These are phyloP conservation scores for Penicillium canariense DNA, from an alignment of 495 filamentous ascomycete genomes.

Conservation along the genomic window DNA sequence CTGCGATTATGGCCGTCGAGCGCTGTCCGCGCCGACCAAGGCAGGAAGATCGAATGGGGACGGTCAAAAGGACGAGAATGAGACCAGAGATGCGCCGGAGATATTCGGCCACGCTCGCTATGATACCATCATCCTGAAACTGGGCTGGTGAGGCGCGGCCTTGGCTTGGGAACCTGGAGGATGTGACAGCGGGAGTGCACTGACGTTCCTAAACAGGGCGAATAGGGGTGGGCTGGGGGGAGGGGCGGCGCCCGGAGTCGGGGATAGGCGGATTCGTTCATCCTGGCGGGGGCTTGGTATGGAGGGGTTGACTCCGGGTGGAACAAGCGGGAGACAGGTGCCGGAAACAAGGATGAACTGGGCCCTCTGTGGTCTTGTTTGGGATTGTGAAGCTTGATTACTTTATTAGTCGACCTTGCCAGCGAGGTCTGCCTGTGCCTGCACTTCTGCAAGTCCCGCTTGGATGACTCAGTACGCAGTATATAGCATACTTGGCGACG, in stretches of 20 bases:
- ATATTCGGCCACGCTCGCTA: slow-evolving; percentile 13
- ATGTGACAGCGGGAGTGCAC: slow-evolving; percentile 26
- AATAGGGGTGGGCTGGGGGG: not conserved
- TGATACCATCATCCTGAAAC: slow-evolving; percentile 31
- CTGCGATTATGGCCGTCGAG: too few species aligned
- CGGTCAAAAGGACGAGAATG: slow-evolving; percentile 4
- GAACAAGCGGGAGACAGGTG: too few species aligned
- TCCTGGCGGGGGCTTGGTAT: too few species aligned
- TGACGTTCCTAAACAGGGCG: not conserved
- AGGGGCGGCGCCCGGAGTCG: not conserved
- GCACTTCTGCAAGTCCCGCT: too few species aligned
- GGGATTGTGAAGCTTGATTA: not conserved
- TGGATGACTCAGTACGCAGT: too few species aligned
- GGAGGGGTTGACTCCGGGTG: too few species aligned
- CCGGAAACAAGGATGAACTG: too few species aligned
- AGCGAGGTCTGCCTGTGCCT: too few species aligned
- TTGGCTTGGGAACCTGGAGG: slow-evolving; percentile 4
- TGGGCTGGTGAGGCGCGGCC: slow-evolving; percentile 11
- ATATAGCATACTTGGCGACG: too few species aligned
- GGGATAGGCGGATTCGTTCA: too few species aligned
- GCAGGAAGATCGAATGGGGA: not conserved
- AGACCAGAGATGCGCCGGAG: slow-evolving; percentile 10
- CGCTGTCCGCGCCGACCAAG: not conserved
- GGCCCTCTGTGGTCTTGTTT: too few species aligned
- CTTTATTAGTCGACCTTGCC: too few species aligned